phyloP scores from a whole-genome alignment of 768 basidiomycete species.

The Amylocystis lapponica region DNA sequence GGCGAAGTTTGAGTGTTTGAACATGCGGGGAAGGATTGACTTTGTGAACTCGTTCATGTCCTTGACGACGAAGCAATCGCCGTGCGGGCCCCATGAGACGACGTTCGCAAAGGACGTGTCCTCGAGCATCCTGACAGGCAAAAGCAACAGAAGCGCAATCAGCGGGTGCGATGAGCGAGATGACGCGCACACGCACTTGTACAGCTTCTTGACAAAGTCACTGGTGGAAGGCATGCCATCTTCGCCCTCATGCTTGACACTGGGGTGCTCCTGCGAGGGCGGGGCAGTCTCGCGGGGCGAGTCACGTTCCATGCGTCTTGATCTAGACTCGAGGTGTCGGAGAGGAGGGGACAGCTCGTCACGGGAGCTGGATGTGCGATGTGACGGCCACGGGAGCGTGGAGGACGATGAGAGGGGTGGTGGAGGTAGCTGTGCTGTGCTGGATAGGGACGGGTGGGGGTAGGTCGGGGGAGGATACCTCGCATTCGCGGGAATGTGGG shows the following conservation, averaged over 20 bases:
- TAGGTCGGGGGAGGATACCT: slow-evolving; percentile 30
- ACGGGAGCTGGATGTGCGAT: slow-evolving; percentile 27
- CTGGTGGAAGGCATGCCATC: slow-evolving; percentile 83
- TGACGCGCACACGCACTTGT: slow-evolving; percentile 53
- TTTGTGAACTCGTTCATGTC: slow-evolving; percentile 98
- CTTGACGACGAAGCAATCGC: slow-evolving; percentile 92
- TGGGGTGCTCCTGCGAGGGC: slow-evolving; percentile 12
- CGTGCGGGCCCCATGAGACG: slow-evolving; percentile 78
- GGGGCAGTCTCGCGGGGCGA: slow-evolving; percentile 6
- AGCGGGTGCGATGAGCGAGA: neutral
- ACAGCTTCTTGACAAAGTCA: slow-evolving; percentile 93
- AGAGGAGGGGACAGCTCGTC: slow-evolving; percentile 28
- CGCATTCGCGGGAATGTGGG: slow-evolving; percentile 20
- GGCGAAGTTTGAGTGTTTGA: slow-evolving; percentile 95
- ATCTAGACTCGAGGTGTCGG: slow-evolving; percentile 19
- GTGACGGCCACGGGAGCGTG: slow-evolving; percentile 27
- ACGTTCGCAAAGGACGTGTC: slow-evolving; percentile 66
- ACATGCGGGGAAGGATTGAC: slow-evolving; percentile 81
- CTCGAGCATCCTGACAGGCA: slow-evolving; percentile 73
- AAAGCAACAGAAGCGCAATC: slow-evolving; percentile 4
- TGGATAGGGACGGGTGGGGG: slow-evolving; percentile 30
- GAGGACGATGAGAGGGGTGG: slow-evolving; percentile 19
- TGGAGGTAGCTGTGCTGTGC: slow-evolving; percentile 22
- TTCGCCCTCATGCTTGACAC: slow-evolving; percentile 39
- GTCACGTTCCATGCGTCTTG: slow-evolving; percentile 20